A percentile compares a stretch with the other conserved stretches of the same genome.
These are phyloP conservation scores for Phaeolepiota aurea DNA, from an alignment of 768 basidiomycete genomes.

Conservation along the genomic window DNA sequence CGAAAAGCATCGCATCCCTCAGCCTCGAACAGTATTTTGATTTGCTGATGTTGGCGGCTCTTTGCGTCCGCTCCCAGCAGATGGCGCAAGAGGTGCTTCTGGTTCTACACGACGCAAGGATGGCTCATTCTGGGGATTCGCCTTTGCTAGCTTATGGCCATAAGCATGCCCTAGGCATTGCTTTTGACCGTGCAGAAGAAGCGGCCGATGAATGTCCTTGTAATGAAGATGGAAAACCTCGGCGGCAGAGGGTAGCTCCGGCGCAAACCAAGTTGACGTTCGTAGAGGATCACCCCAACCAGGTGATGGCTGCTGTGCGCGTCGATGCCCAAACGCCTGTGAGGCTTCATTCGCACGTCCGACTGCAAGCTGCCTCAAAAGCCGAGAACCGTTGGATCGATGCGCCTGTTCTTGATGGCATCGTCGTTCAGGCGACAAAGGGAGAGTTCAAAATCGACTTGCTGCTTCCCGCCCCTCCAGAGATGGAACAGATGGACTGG, in stretches of 20 bases:
- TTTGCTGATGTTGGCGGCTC: constrained; percentile 39
- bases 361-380: constrained; percentile 50
- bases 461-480: constrained; percentile 52
- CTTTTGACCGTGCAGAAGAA: constrained; percentile 59
- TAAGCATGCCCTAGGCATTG: constrained; percentile 47
- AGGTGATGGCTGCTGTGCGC: constrained; percentile 44
- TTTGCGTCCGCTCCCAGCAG: constrained; percentile 41
- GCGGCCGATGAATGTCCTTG: constrained; percentile 62
- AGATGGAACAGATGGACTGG: constrained; percentile 54
- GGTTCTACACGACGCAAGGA: constrained; percentile 37
- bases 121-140: constrained; percentile 13
- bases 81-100: constrained; percentile 54
- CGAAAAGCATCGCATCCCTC: constrained; percentile 31
- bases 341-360: constrained; percentile 58
- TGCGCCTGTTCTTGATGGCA: constrained; percentile 43
- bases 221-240: constrained; percentile 49
- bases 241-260: constrained; percentile 34
- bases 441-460: constrained; percentile 49
- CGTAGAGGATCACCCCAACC: constrained; percentile 23
- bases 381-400: constrained; percentile 40
- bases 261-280: constrained; percentile 29
- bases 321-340: constrained; percentile 42
- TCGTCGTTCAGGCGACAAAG: constrained; percentile 43
- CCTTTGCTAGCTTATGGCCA: constrained; percentile 34
- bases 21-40: constrained; percentile 37